Conservation (phyloP, 2,329 filamentous ascomycete species). For the Fusarium mangiferae region DNA sequence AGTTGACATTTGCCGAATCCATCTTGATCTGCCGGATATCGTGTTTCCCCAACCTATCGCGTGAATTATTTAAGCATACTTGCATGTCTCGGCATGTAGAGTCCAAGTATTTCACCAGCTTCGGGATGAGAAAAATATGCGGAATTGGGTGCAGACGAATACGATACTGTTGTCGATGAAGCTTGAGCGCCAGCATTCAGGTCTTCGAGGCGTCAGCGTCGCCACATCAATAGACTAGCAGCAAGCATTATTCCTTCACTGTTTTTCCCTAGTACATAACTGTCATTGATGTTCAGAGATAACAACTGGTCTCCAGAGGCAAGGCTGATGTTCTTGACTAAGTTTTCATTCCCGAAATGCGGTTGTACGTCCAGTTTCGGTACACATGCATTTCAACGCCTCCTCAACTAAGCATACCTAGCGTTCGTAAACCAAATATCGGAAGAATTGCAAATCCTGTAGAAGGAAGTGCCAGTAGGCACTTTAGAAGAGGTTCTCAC, state of each 20-base stretch:
- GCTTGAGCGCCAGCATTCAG: neutral
- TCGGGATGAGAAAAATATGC: too few relatives aligned
- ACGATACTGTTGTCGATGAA: neutral
- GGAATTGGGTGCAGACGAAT: neutral
- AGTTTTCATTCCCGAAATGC: neutral
- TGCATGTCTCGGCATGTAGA: too few relatives aligned
- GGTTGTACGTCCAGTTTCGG: neutral
- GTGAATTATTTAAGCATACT: neutral
- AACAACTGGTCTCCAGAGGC: neutral
- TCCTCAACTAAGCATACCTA: neutral
- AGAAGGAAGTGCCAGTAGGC: fast-evolving
- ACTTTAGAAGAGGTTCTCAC: too few relatives aligned
- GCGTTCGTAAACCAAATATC: fast-evolving
- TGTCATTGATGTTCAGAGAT: fast-evolving
- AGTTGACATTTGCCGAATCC: neutral
- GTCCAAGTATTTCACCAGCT: too few relatives aligned
- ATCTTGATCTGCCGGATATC: neutral
- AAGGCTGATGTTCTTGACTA: neutral
- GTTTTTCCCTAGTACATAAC: neutral
- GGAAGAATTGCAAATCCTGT: neutral
- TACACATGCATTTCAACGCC: neutral
- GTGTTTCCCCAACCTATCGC: neutral
- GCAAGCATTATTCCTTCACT: neutral
- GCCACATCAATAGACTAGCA: neutral
- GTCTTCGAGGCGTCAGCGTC: neutral